These are phyloP conservation scores for Monilinia aucupariae DNA, from an alignment of 2,329 filamentous ascomycete genomes.

Conservation along the genomic window DNA sequence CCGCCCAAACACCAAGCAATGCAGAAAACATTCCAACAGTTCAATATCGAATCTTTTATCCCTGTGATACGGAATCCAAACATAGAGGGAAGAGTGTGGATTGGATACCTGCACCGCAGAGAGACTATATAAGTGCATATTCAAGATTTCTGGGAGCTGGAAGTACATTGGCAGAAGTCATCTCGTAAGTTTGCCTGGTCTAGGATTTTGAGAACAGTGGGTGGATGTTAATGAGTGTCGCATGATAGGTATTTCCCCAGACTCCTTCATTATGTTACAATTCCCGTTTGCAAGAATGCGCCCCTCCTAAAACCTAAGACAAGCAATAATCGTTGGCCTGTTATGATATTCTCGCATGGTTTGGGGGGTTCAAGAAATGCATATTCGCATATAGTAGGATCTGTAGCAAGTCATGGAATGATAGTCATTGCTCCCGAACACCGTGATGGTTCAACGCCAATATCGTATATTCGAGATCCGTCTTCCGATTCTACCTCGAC, in stretches of 20 bases:
- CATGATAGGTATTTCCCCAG: conserved; percentile 57
- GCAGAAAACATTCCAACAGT: conserved; percentile 62
- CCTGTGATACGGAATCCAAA: conserved; percentile 46
- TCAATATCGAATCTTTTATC: conserved; percentile 79
- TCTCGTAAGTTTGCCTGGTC: conserved; percentile 50
- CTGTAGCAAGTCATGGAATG: conserved; percentile 73
- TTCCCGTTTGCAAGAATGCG: conserved; percentile 69
- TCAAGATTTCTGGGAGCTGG: conserved; percentile 68
- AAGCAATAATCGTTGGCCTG: conserved; percentile 59
- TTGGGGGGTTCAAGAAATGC: conserved; percentile 75
- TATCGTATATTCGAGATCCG: conserved; percentile 64
- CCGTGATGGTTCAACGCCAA: conserved; percentile 71
- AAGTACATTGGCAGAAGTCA: conserved; percentile 49
- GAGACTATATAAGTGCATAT: conserved; percentile 68
- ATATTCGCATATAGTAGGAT: conserved; percentile 77
- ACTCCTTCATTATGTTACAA: conserved; percentile 65
- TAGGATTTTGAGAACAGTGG: not conserved
- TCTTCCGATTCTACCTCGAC: conserved; percentile 39
- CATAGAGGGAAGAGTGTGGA: conserved; percentile 47
- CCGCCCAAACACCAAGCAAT: conserved; percentile 44
- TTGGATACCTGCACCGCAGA: conserved; percentile 75
- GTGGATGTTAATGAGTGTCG: not conserved
- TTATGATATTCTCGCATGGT: conserved; percentile 81
- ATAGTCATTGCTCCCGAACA: conserved; percentile 80
- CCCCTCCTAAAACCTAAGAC: conserved; percentile 46